Conservation (phyloP, 73 alveolate genomes). For the Durusdinium trenchii region DNA sequence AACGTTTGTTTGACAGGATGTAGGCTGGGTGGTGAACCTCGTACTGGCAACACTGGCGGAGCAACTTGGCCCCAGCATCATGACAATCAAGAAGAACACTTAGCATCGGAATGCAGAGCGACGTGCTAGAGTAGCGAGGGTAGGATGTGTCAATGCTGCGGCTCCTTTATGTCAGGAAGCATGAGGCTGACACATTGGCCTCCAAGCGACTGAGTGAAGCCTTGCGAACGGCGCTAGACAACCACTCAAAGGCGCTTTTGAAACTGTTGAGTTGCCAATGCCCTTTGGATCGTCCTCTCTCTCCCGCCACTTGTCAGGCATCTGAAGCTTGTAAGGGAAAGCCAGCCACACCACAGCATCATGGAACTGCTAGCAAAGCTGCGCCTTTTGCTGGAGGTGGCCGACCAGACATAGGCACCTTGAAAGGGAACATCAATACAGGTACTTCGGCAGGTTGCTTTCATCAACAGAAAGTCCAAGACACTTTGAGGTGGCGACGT, state of each 20-base stretch:
- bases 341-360: conserved; percentile 60
- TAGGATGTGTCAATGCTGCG: background rate
- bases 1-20: background rate
- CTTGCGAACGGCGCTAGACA: conserved; percentile 38
- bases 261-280: background rate
- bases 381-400: conserved; percentile 92
- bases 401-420: conserved; percentile 85
- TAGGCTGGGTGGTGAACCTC: conserved; percentile 53
- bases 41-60: conserved; percentile 66
- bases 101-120: too few species aligned
- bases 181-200: conserved; percentile 69
- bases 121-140: background rate
- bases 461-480: background rate
- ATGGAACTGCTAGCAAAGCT: conserved; percentile 36
- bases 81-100: background rate
- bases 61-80: background rate
- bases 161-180: background rate
- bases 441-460: background rate
- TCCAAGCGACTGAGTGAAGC: conserved; percentile 39
- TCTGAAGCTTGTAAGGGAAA: background rate
- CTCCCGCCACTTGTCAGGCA: background rate
- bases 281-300: background rate
- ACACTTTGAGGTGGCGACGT: conserved; percentile 43
- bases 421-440: background rate
- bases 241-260: conserved; percentile 19